phyloP scores from a whole-genome alignment of 2,329 filamentous ascomycete genomes.

The Coniochaeta hoffmannii region DNA sequence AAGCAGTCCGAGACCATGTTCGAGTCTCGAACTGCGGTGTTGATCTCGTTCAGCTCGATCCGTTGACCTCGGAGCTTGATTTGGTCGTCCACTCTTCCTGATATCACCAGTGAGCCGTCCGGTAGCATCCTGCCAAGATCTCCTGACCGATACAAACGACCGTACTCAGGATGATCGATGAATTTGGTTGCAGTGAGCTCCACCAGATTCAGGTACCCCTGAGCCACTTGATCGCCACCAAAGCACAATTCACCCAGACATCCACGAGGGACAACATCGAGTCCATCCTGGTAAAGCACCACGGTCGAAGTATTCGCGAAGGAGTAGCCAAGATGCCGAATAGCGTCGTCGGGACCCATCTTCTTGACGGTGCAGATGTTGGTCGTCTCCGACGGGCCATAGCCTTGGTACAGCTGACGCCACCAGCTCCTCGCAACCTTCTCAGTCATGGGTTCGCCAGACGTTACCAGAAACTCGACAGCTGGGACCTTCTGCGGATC shows the following conservation, averaged over 20 bases:
- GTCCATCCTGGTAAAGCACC: constrained; percentile 40
- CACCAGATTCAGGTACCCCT: constrained; percentile 63
- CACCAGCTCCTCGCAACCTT: constrained; percentile 65
- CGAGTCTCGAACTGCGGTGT: constrained; percentile 48
- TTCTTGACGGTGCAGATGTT: constrained; percentile 76
- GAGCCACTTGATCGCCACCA: constrained; percentile 72
- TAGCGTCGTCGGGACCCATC: constrained; percentile 48
- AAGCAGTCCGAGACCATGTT: constrained; percentile 51
- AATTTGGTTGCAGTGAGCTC: constrained; percentile 60
- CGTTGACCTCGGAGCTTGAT: constrained; percentile 75
- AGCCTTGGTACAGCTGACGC: constrained; percentile 66
- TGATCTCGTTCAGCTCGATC: constrained; percentile 73
- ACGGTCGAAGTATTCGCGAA: constrained; percentile 72
- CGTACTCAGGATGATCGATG: constrained; percentile 58
- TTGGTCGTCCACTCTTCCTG: constrained; percentile 70
- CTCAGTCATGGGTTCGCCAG: constrained; percentile 72
- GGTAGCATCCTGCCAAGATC: constrained; percentile 74
- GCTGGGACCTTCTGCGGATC: constrained; percentile 58
- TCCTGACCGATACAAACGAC: constrained; percentile 73
- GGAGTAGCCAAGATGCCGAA: constrained; percentile 69
- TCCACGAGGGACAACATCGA: constrained; percentile 56
- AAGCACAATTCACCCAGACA: constrained; percentile 80
- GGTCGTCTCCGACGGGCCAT: constrained; percentile 79
- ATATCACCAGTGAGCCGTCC: constrained; percentile 67
- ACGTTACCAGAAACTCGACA: constrained; percentile 71